Evolutionary conservation across 1,284 basidiomycete genomes (phyloP), one percentile per base, ranked within the genome.

Genomic region (Marasmius oreades): DNA sequence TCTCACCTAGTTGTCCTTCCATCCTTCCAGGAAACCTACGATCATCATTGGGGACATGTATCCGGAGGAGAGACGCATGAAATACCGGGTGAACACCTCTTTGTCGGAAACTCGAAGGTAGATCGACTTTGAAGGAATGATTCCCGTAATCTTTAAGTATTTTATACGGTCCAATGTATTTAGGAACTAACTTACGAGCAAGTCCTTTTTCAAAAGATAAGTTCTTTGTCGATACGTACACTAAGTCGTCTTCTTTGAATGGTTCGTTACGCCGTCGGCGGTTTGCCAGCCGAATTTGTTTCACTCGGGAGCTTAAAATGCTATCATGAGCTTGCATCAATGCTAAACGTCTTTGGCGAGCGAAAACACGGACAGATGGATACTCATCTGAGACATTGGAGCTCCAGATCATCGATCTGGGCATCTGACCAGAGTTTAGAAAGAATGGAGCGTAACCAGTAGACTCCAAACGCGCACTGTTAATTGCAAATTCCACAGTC

Each of bases 391-490:
- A 51, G 0, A 22, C 34, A 6, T 55, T 26, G 1, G 54, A 44
- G 37, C 68, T 61, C 66, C 68, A 70, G 1, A 69, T 58, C 45
- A 71, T 59, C 1, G 55, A 47, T 16, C 55, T 55, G 0, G 71
- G 71, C 12, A 64, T 60, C 0, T 62, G 37, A 0, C 72, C 69
- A 3, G 58, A 63, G 43, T 73, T 74, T 2, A 75, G 56, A 47
- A 70, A 69, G 60, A 75, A 75, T 0, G 65, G 72, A 8, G 66
- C 48, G 45, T 62, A 70, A 0, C 71, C 70, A 0, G 68, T 75
- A 1, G 60, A 63, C 20, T 64, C 62, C 0, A 65, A 69, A 22
- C 63, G 55, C 0, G 67, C 68, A 10, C 31, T 10, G 23, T 58
- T 58, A 22, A 58, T 58, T 6, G 57, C 57, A 47, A 66, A 69